These are phyloP conservation scores for Desmodesmus armatus DNA, from an alignment of 139 green algal genomes.

Conservation along the genomic window DNA sequence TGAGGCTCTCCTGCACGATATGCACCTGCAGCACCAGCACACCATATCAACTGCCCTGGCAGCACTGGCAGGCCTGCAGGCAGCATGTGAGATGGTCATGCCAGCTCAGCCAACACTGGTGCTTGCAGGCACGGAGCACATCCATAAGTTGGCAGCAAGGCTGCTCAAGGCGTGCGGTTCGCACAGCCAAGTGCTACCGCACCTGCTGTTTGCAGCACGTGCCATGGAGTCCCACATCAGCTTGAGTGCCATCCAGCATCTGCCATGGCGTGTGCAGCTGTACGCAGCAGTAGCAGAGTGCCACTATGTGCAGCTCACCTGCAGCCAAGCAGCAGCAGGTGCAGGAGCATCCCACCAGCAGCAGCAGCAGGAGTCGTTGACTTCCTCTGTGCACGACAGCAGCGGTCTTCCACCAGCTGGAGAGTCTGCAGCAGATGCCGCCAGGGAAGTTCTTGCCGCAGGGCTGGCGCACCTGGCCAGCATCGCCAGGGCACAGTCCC, in stretches of 20 bases:
- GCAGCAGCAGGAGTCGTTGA: conserved; percentile 10
- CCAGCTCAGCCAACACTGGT: conserved; percentile 58
- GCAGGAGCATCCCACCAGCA: background rate
- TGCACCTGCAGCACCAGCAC: conserved; percentile 51
- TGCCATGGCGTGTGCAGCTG: conserved; percentile 68
- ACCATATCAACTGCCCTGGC: conserved; percentile 51
- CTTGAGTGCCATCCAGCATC: conserved; percentile 58
- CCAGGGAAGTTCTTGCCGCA: conserved; percentile 42
- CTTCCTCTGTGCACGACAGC: background rate
- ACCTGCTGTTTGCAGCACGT: conserved; percentile 60
- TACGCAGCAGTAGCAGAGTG: conserved; percentile 43
- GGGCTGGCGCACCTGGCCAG: conserved; percentile 54
- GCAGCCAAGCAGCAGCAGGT: background rate
- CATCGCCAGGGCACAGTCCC: conserved; percentile 60
- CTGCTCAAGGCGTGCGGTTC: conserved; percentile 59
- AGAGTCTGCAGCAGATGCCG: conserved; percentile 5
- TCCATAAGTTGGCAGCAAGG: conserved; percentile 53
- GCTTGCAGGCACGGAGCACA: conserved; percentile 59
- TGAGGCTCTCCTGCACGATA: conserved; percentile 31
- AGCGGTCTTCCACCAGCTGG: too few species aligned
- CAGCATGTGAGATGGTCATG: conserved; percentile 37
- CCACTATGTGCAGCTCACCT: conserved; percentile 18
- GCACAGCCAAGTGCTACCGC: conserved; percentile 59
- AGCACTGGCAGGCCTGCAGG: conserved; percentile 53
- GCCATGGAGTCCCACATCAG: conserved; percentile 62